Evolutionary conservation across 495 filamentous ascomycete genomes (phyloP).

Genomic region (Penicillium flavigenum): DNA sequence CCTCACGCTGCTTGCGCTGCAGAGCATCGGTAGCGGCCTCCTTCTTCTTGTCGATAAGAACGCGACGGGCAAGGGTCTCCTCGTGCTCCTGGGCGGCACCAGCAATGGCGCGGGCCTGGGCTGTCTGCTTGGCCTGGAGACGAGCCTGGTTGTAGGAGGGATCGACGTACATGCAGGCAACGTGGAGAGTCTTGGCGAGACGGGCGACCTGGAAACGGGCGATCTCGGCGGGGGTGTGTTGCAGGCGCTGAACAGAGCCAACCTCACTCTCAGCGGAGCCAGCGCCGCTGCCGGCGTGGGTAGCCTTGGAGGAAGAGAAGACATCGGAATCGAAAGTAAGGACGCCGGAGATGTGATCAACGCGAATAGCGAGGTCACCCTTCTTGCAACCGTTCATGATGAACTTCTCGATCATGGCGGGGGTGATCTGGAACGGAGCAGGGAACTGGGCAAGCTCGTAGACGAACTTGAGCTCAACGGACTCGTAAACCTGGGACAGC

Average conservation of each 20-base stretch:
- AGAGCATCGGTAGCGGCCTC: slow-evolving; percentile 82
- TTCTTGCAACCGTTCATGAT: slow-evolving; percentile 99
- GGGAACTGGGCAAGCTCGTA: slow-evolving; percentile 94
- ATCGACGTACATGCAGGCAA: slow-evolving; percentile 94
- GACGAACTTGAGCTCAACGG: slow-evolving; percentile 91
- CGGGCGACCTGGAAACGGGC: slow-evolving; percentile 92
- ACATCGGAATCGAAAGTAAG: slow-evolving; percentile 97
- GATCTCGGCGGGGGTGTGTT: slow-evolving; percentile 97
- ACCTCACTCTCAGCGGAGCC: slow-evolving; percentile 87
- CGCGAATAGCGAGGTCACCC: slow-evolving; percentile 92
- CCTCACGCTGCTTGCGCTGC: slow-evolving; percentile 86
- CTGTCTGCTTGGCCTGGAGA: slow-evolving; percentile 73
- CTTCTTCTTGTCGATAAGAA: slow-evolving; percentile 94
- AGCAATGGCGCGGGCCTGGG: slow-evolving; percentile 73
- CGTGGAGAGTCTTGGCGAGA: slow-evolving; percentile 83
- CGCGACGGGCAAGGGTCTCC: slow-evolving; percentile 83
- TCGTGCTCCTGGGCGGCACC: slow-evolving; percentile 90
- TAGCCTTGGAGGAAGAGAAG: slow-evolving; percentile 93
- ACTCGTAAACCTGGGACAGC: slow-evolving; percentile 98
- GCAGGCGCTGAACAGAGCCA: slow-evolving; percentile 86
- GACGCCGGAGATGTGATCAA: slow-evolving; percentile 90
- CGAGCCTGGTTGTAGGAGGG: slow-evolving; percentile 78
- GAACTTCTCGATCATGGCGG: slow-evolving; percentile 96
- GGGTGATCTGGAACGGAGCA: slow-evolving; percentile 90
- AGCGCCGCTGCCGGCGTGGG: slow-evolving; percentile 77